Conservation (phyloP, 192 early-diverging fungal species). For the Geosiphon pyriformis region DNA sequence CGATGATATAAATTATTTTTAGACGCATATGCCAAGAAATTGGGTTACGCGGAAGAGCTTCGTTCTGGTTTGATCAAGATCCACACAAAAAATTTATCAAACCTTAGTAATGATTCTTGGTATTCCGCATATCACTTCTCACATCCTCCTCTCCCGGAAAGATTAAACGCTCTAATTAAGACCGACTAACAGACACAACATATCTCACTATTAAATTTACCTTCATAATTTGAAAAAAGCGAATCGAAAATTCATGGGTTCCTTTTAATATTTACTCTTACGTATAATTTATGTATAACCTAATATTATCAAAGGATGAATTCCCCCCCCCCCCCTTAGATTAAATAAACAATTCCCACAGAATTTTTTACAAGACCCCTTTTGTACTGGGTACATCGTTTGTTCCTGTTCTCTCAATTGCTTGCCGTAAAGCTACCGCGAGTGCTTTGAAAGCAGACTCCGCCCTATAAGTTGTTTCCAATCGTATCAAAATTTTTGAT, state of each 20-base stretch:
- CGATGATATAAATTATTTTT: too few relatives aligned
- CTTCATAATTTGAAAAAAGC: too few relatives aligned
- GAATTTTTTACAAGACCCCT: constrained; percentile 79
- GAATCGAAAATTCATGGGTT: too few relatives aligned
- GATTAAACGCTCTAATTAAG: constrained; percentile 52
- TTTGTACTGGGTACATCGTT: constrained; percentile 95
- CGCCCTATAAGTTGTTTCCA: constrained; percentile 64
- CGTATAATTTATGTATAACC: too few relatives aligned
- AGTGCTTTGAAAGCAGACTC: constrained; percentile 97
- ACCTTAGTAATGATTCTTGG: constrained; percentile 79
- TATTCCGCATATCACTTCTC: constrained; percentile 90
- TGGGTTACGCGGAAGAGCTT: constrained; percentile 71
- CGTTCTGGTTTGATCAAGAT: constrained; percentile 82
- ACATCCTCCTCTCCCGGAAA: constrained; percentile 88
- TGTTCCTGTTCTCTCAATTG: constrained; percentile 77
- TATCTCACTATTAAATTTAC: too few relatives aligned
- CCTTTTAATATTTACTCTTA: too few relatives aligned
- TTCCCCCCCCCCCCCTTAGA: too few relatives aligned
- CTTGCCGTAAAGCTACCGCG: constrained; percentile 89
- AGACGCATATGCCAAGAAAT: constrained; percentile 80
- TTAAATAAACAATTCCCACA: too few relatives aligned
- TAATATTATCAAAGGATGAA: too few relatives aligned
- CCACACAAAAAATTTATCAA: constrained; percentile 82
- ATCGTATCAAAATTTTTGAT: too few relatives aligned
- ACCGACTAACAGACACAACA: constrained; percentile 8